phyloP scores from a whole-genome alignment of 2,329 filamentous ascomycete species.

The Fusarium albosuccineum region DNA sequence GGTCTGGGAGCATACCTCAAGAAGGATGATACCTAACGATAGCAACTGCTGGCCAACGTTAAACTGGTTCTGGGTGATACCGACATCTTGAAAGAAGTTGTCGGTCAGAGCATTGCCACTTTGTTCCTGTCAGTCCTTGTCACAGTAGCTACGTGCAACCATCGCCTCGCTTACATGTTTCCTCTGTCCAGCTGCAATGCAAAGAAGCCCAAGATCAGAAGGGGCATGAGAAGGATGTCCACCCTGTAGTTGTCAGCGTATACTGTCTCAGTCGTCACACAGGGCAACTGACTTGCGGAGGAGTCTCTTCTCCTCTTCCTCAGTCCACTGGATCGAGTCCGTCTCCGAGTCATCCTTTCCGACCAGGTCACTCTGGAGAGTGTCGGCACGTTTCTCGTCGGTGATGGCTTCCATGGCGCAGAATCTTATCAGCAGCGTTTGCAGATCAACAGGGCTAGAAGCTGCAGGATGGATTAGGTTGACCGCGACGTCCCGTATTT shows the following conservation, averaged over 20 bases:
- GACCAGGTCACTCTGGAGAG: constrained; percentile 7
- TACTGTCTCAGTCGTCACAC: not conserved
- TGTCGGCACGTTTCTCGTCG: constrained; percentile 16
- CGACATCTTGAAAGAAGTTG: constrained; percentile 61
- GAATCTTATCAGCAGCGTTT: not conserved
- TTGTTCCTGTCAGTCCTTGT: not conserved
- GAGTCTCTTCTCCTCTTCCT: constrained; percentile 42
- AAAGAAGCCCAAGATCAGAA: constrained; percentile 60
- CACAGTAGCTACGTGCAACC: too few relatives aligned
- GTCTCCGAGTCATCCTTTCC: constrained; percentile 9
- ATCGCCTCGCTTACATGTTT: constrained; percentile 48
- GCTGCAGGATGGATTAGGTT: not conserved
- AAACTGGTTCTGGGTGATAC: constrained; percentile 60
- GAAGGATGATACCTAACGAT: constrained; percentile 57
- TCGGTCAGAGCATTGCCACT: constrained; percentile 56
- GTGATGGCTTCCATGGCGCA: not conserved
- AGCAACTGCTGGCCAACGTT: constrained; percentile 61
- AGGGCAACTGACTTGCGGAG: constrained; percentile 40
- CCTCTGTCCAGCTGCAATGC: constrained; percentile 55
- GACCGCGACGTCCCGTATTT: constrained; percentile 6
- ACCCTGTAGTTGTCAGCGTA: constrained; percentile 43
- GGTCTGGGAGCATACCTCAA: not conserved
- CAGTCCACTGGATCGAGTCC: constrained; percentile 33
- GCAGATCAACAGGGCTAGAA: constrained; percentile 1
- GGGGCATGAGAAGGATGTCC: constrained; percentile 58